These are phyloP conservation scores for Pelomyxa schiedti DNA, from an alignment of 78 protist genomes.

Conservation along the genomic window DNA sequence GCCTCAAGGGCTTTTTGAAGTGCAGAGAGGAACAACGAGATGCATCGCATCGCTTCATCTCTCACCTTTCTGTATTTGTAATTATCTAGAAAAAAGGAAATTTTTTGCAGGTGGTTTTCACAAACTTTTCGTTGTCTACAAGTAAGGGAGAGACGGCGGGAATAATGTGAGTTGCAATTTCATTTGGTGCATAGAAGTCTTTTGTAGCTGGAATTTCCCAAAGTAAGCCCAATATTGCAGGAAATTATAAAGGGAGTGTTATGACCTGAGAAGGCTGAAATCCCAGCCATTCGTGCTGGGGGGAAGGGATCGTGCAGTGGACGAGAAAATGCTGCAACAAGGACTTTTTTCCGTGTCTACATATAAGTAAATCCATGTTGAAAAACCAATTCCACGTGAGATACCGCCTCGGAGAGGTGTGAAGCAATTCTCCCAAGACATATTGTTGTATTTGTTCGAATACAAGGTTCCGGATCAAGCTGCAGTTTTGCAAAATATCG, in stretches of 20 bases:
- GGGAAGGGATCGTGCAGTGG: slow-evolving; percentile 59
- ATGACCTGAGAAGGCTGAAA: slow-evolving; percentile 51
- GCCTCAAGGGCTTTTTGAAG: too few species aligned
- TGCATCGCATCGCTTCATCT: background rate
- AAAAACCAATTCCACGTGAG: background rate
- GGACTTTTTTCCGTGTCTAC: slow-evolving; percentile 37
- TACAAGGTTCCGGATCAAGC: slow-evolving; percentile 59
- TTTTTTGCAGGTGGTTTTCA: too few species aligned
- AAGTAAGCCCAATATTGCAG: background rate
- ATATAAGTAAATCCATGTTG: background rate
- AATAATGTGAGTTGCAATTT: slow-evolving; percentile 27
- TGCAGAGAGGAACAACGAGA: too few species aligned
- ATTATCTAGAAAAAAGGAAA: too few species aligned
- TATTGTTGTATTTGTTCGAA: slow-evolving; percentile 69
- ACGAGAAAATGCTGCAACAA: slow-evolving; percentile 62
- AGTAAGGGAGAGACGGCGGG: slow-evolving; percentile 19
- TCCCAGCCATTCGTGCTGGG: slow-evolving; percentile 49
- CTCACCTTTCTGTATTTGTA: too few species aligned
- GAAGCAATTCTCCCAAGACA: slow-evolving; percentile 54
- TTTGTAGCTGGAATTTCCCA: too few species aligned
- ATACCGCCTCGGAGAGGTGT: slow-evolving; percentile 4
- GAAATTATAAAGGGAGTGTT: too few species aligned
- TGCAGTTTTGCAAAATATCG: slow-evolving; percentile 59
- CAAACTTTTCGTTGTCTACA: slow-evolving; percentile 26
- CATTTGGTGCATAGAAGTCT: slow-evolving; percentile 26